Percentiles rank a stretch among this genome's conserved stretches.
phyloP scores from a whole-genome alignment of 2,329 filamentous ascomycete genomes.

The Pseudocercospora vitis region DNA sequence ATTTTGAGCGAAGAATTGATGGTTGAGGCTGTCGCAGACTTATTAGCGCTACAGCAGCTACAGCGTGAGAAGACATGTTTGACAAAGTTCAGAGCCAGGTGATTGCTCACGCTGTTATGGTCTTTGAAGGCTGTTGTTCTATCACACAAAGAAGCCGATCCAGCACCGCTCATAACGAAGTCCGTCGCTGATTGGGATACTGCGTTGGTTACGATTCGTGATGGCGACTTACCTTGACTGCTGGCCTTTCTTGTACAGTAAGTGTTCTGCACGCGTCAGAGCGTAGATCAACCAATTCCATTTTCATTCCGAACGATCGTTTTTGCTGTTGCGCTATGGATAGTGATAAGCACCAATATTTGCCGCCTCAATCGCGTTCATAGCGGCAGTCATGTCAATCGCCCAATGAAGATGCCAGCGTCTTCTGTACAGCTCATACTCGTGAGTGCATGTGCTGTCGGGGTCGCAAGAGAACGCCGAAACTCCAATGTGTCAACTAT shows the following conservation, averaged over 20 bases:
- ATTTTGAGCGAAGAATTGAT: neutral
- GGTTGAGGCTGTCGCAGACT: neutral
- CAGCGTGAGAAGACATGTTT: no score
- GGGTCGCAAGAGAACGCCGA: neutral
- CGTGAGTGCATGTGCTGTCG: conserved; percentile 3
- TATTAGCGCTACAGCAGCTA: neutral
- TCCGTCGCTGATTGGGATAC: neutral
- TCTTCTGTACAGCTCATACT: neutral
- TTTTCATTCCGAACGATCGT: neutral
- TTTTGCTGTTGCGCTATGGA: no score
- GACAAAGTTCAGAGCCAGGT: no score
- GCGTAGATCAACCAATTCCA: neutral
- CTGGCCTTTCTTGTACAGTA: neutral
- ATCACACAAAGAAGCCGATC: neutral
- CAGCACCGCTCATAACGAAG: neutral
- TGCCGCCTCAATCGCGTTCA: neutral
- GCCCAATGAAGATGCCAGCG: neutral
- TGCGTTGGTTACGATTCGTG: neutral
- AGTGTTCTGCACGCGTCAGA: neutral
- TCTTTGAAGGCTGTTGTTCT: neutral
- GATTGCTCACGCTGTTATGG: no score
- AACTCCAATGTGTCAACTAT: neutral
- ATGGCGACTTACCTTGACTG: neutral
- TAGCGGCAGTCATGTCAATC: neutral
- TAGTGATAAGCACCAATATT: neutral